phyloP scores from a whole-genome alignment of 805 yeast genomes.

The Hanseniaspora pseudoguilliermondii region DNA sequence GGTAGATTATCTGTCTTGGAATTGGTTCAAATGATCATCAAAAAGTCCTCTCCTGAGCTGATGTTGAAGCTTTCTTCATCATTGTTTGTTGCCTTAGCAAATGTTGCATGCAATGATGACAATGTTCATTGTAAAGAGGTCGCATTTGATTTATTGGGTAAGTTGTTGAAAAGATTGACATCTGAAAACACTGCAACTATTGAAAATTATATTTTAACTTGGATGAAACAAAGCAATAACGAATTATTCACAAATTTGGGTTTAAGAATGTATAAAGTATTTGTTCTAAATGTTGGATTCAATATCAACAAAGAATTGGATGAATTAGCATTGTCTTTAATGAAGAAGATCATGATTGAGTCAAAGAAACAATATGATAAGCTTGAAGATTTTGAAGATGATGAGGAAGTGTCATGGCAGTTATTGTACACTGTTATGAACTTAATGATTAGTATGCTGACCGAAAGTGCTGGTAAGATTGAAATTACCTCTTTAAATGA shows the following conservation, averaged over 20 bases:
- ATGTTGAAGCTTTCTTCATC: conserved; percentile 53
- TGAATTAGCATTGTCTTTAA: conserved; percentile 28
- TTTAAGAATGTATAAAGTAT: conserved; percentile 56
- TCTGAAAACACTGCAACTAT: conserved; percentile 25
- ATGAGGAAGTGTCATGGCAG: conserved; percentile 58
- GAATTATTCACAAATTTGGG: conserved; percentile 55
- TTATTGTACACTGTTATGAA: conserved; percentile 53
- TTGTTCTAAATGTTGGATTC: conserved; percentile 25
- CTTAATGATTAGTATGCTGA: conserved; percentile 34
- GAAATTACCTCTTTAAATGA: conserved; percentile 18
- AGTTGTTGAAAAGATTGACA: conserved; percentile 41
- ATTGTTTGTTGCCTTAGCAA: conserved; percentile 70
- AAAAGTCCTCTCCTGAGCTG: conserved; percentile 49
- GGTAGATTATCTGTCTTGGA: conserved; percentile 91
- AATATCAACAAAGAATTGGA: conserved; percentile 33
- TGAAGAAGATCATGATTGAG: conserved; percentile 23
- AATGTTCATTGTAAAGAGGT: conserved; percentile 69
- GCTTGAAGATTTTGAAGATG: conserved; percentile 26
- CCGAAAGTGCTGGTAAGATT: conserved; percentile 30
- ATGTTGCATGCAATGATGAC: conserved; percentile 66
- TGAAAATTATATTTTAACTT: conserved; percentile 34
- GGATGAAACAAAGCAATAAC: conserved; percentile 51
- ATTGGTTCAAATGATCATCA: conserved; percentile 54
- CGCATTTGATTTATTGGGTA: conserved; percentile 51
- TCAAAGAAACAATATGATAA: conserved; percentile 4